Evolutionary conservation across 2,329 filamentous ascomycete genomes (phyloP).

Genomic region (Pyrenochaeta sp.): DNA sequence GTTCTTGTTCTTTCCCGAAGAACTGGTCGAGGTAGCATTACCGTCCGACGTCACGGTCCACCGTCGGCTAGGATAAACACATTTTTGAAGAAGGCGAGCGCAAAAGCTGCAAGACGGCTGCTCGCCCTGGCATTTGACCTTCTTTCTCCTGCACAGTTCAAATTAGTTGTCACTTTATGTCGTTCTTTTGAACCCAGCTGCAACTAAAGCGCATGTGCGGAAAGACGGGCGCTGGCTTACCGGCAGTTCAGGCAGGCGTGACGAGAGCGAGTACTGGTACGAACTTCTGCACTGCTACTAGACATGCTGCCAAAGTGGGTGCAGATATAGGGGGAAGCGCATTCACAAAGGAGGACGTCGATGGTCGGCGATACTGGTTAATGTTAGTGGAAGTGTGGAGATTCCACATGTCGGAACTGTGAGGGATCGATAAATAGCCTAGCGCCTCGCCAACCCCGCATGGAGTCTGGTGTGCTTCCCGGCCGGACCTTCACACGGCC

Average conservation of each 20-base stretch:
- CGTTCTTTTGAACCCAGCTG: background rate
- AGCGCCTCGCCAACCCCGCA: no score
- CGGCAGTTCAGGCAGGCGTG: conserved; percentile 13
- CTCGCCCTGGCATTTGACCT: conserved; percentile 15
- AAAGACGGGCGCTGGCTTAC: conserved; percentile 1
- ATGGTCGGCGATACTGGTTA: no score
- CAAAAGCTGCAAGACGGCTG: conserved; percentile 12
- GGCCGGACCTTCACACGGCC: no score
- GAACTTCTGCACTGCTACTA: background rate
- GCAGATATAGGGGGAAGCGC: no score
- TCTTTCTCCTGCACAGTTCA: conserved; percentile 5
- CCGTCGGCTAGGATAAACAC: conserved; percentile 6
- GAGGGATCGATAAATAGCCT: no score
- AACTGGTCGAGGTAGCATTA: background rate
- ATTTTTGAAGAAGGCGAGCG: conserved; percentile 7
- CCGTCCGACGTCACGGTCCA: conserved; percentile 1
- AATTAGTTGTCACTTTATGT: background rate
- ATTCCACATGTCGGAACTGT: no score
- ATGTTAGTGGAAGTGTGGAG: no score
- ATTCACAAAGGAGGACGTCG: no score
- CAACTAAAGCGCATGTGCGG: background rate
- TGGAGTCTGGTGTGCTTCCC: no score
- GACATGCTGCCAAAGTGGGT: no score
- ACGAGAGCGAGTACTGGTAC: background rate
- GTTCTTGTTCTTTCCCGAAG: background rate